A percentile compares a stretch with the other conserved stretches of the same genome.
These are phyloP conservation scores for Coffea humblotiana DNA, from an alignment of 305 asterid species.

Conservation along the genomic window DNA sequence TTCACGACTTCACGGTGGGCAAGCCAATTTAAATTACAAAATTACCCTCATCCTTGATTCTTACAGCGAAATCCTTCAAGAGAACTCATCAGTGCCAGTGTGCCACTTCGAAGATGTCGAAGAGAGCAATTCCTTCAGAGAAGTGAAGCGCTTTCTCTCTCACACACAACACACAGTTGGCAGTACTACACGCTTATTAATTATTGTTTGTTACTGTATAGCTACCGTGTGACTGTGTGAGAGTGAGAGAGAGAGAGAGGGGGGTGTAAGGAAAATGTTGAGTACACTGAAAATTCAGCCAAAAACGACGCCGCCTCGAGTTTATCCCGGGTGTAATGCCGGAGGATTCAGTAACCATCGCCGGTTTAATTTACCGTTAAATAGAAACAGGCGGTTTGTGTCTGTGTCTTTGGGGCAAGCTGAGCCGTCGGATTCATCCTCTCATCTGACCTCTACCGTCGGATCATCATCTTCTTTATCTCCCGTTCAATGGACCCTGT, in stretches of 20 bases:
- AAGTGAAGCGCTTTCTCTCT: no score
- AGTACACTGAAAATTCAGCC: constrained; percentile 13
- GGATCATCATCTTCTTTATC: constrained; percentile 42
- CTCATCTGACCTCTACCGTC: constrained; percentile 45
- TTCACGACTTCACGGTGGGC: no score
- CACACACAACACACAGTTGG: no score
- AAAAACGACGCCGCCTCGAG: neutral
- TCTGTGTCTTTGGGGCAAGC: constrained; percentile 35
- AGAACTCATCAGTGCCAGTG: no score
- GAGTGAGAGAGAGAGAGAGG: neutral
- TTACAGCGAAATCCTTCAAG: no score
- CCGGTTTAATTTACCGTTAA: constrained; percentile 39
- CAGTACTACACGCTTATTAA: no score
- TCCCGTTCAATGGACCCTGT: constrained; percentile 42
- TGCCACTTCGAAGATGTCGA: no score
- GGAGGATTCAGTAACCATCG: constrained; percentile 26
- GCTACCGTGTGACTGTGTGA: neutral
- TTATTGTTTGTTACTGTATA: no score
- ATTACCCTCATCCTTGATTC: no score
- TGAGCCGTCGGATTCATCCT: constrained; percentile 41
- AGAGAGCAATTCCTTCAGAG: no score
- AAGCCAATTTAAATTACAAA: no score
- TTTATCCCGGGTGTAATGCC: constrained; percentile 1
- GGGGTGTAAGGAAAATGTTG: constrained; percentile 11
- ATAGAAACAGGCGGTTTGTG: constrained; percentile 38